Evolutionary conservation across 2,329 filamentous ascomycete genomes (phyloP).

Genomic region (Penicillium sp.): DNA sequence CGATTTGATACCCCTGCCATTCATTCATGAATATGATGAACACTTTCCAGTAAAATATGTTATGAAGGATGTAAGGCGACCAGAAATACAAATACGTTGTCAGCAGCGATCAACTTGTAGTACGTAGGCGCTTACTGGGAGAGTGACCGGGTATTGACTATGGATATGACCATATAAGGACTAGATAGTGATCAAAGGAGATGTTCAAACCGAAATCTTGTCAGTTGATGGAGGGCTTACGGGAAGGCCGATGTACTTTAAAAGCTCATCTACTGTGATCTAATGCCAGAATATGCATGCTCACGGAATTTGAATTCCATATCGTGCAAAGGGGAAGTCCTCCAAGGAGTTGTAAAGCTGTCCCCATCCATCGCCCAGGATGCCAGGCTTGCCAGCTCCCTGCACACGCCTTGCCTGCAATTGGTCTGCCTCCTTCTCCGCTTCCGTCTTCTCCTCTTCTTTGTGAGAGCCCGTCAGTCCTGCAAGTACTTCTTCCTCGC

Average conservation of each 20-base stretch:
- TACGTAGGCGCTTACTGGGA: neutral
- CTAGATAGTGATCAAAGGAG: neutral
- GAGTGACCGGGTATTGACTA: no score
- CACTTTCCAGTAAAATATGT: no score
- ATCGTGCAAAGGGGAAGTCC: slow-evolving; percentile 59
- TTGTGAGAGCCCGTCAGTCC: slow-evolving; percentile 72
- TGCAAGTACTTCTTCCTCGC: slow-evolving; percentile 78
- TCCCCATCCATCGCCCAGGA: slow-evolving; percentile 61
- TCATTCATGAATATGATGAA: no score
- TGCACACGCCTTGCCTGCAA: slow-evolving; percentile 38
- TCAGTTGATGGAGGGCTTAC: neutral
- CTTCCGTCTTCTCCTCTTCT: slow-evolving; percentile 47
- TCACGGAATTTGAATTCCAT: slow-evolving; percentile 50
- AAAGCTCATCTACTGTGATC: neutral
- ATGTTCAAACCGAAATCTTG: neutral
- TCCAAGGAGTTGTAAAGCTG: slow-evolving; percentile 54
- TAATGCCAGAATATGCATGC: neutral
- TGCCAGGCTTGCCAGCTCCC: slow-evolving; percentile 50
- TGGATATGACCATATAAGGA: neutral
- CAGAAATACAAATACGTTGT: no score
- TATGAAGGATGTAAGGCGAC: no score
- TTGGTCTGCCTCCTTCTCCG: slow-evolving; percentile 41
- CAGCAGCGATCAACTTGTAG: neutral
- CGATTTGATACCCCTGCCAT: no score
- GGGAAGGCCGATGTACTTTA: neutral